Base-by-base conservation (phyloP, 2,329 filamentous ascomycete species). In the Trichophyton benhamiae region DNA sequence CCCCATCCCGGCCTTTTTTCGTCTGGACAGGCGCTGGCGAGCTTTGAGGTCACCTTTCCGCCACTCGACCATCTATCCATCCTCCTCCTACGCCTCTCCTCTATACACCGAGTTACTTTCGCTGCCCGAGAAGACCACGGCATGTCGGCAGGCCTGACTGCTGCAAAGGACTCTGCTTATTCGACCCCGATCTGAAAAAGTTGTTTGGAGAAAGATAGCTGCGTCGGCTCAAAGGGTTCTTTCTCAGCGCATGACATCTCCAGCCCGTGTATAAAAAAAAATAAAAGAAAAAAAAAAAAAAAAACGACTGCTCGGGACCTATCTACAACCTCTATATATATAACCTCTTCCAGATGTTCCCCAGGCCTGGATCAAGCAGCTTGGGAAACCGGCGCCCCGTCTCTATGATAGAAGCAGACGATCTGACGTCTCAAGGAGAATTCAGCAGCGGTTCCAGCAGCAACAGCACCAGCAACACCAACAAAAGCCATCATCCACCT, bases 331-430 rank as follows among this genome's bases (percentile, higher is more conserved):
- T 17, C 41, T 5, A 17, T 15, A 57, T 38, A 22, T 49, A 55
- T 44, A 42, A n/a, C 42, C 3, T 5, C 42, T 36, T 15, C 41
- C 55, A 38, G 30, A 61, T 64, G 60, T 60, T 63, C 62, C 63
- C 62, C 27, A 62, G 63, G 57, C 64, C 60, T 46, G 52, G 60
- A 60, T 58, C 62, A 57, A 61, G 57, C 22, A 66, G 64, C 60
- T 63, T 70, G 63, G 66, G 63, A 22, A 53, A 25, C 61, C 66
- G 68, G 63, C 66, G 63, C 65, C 65, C 68, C 58, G 64, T 66
- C 33, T 69, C 70, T 48, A 62, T 64, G 60, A 59, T 70, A 59
- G 67, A 74, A 44, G 67, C 66, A 60, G 69, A 68, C 62, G 65
- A 67, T 53, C 49, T 53, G 22, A 8, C 27, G 3, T 7, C 49